Percentiles rank a stretch among this genome's conserved stretches.
phyloP scores from a whole-genome alignment of 441 rosid species.

The Theobroma grandiflorum region DNA sequence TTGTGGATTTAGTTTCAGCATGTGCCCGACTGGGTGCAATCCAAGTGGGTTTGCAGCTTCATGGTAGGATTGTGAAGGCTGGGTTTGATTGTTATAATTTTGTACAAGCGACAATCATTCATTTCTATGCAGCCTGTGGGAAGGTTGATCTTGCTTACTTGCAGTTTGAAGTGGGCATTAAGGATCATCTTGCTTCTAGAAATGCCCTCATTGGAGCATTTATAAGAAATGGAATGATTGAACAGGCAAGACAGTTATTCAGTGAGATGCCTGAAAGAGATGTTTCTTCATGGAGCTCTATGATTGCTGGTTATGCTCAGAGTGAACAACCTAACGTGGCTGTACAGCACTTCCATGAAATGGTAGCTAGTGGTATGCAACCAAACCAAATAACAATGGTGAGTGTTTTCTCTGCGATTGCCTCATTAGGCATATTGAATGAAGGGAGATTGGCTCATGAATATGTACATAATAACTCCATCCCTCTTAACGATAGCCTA shows the following conservation, averaged over 20 bases:
- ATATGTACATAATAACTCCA: constrained; percentile 49
- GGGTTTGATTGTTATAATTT: constrained; percentile 73
- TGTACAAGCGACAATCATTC: constrained; percentile 71
- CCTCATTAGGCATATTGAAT: constrained; percentile 57
- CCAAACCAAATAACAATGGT: constrained; percentile 85
- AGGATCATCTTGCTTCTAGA: constrained; percentile 64
- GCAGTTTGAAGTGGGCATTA: constrained; percentile 62
- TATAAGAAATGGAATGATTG: constrained; percentile 63
- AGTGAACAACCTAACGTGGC: constrained; percentile 59
- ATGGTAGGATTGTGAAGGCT: constrained; percentile 49
- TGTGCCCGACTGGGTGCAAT: constrained; percentile 52
- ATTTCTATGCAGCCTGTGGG: constrained; percentile 69
- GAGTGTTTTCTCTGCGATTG: constrained; percentile 74
- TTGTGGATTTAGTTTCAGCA: constrained; percentile 78
- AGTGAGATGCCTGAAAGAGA: constrained; percentile 69
- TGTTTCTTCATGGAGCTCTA: constrained; percentile 83
- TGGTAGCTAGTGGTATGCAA: constrained; percentile 58
- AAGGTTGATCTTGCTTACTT: constrained; percentile 57
- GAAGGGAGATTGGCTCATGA: constrained; percentile 74
- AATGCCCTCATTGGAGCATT: constrained; percentile 77
- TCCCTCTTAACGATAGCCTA: constrained; percentile 62
- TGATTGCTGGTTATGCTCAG: constrained; percentile 78
- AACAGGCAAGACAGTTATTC: constrained; percentile 63
- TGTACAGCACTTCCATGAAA: constrained; percentile 58
- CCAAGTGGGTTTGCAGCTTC: constrained; percentile 68